Evolutionary conservation across 176 grass and related monocot genomes (phyloP).

Genomic region (Avena eriantha): DNA sequence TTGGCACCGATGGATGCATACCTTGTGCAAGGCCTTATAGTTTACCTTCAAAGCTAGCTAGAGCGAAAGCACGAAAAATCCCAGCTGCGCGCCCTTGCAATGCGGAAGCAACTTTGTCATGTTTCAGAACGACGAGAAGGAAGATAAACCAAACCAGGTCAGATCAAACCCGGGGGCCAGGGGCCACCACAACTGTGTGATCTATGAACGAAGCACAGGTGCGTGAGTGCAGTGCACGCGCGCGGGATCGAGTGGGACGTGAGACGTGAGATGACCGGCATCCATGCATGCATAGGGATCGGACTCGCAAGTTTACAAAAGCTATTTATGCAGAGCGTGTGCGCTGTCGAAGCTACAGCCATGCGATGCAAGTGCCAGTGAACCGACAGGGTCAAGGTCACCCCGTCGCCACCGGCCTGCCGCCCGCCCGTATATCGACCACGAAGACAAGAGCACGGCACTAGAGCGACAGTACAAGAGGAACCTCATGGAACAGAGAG

Average conservation of each 20-base stretch:
- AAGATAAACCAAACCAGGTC: not conserved
- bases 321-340: not conserved
- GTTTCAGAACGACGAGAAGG: not conserved
- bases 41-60: not conserved
- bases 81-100: not conserved
- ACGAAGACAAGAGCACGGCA: not conserved
- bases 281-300: not conserved
- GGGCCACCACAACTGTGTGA: too few species aligned
- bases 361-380: not conserved
- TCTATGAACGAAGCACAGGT: not conserved
- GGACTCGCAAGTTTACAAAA: not conserved
- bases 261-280: not conserved
- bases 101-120: not conserved
- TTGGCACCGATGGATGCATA: too few species aligned
- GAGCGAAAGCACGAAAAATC: not conserved
- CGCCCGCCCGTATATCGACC: not conserved
- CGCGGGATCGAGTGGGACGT: not conserved
- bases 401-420: not conserved
- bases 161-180: too few species aligned
- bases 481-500: too few species aligned
- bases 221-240: not conserved
- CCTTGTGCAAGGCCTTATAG: too few species aligned
- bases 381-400: too few species aligned
- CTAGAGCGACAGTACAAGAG: not conserved
- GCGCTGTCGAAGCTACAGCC: slow-evolving; percentile 7